Percentiles rank a stretch among this genome's conserved stretches.
phyloP scores from a whole-genome alignment of 495 filamentous ascomycete species.

The Aspergillus saccharolyticus region DNA sequence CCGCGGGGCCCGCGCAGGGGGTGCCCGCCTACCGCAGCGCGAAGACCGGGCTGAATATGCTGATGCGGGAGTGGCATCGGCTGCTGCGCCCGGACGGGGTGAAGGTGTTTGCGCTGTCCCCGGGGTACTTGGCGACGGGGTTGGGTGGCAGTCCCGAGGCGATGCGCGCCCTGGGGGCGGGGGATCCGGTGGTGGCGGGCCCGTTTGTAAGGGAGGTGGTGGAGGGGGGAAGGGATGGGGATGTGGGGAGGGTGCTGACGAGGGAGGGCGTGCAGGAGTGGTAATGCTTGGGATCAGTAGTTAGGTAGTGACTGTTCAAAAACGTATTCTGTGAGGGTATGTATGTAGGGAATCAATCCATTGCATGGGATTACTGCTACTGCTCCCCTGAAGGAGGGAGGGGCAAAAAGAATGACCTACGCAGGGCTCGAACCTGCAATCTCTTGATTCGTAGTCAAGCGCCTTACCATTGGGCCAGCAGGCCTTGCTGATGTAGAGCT shows the following conservation, averaged over 20 bases:
- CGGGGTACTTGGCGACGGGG: constrained; percentile 53
- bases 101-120: constrained; percentile 52
- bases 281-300: too few relatives aligned
- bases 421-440: constrained; percentile 49
- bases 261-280: constrained; percentile 36
- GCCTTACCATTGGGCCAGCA: constrained; percentile 66
- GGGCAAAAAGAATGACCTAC: constrained; percentile 26
- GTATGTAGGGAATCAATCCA: too few relatives aligned
- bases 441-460: constrained; percentile 69
- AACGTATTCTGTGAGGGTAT: too few relatives aligned
- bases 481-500: constrained; percentile 17
- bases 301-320: too few relatives aligned
- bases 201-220: constrained; percentile 40
- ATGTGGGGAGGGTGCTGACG: constrained; percentile 41
- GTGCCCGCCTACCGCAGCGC: constrained; percentile 43
- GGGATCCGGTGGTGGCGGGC: constrained; percentile 39
- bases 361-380: too few relatives aligned
- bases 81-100: constrained; percentile 53
- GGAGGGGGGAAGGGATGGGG: constrained; percentile 44
- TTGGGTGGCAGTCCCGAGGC: constrained; percentile 34
- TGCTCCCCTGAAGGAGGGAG: neutral
- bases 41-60: constrained; percentile 62
- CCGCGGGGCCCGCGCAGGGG: neutral
- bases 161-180: constrained; percentile 34
- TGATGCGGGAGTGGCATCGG: constrained; percentile 55